A percentile compares a stretch with the other conserved stretches of the same genome.
Evolutionary conservation across 2,329 filamentous ascomycete genomes (phyloP).

Genomic region (Aspergillus jensenii): DNA sequence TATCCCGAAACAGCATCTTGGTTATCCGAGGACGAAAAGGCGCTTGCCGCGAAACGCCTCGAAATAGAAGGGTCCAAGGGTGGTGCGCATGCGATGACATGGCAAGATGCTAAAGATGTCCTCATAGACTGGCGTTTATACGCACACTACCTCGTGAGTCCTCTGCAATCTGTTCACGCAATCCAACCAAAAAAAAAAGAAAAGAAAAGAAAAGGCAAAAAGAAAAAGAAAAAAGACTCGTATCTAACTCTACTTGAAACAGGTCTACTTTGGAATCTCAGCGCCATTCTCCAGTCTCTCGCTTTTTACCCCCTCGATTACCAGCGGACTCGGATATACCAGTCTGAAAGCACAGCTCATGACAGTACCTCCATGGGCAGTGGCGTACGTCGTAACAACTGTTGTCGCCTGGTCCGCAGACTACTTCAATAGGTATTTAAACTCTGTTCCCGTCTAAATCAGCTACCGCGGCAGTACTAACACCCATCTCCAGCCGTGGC

Average conservation of each 20-base stretch:
- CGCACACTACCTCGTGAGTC: conserved; percentile 47
- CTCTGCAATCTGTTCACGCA: background rate
- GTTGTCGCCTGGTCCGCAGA: conserved; percentile 62
- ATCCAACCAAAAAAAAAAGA: no score
- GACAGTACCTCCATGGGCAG: conserved; percentile 66
- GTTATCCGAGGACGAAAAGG: conserved; percentile 47
- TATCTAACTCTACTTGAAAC: background rate
- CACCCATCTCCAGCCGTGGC: conserved; percentile 41
- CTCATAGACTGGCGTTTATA: conserved; percentile 54
- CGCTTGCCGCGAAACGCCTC: conserved; percentile 43
- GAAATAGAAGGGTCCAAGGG: conserved; percentile 42
- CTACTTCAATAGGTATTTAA: conserved; percentile 38
- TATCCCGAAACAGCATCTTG: conserved; percentile 51
- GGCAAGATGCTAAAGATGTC: conserved; percentile 48
- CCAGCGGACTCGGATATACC: conserved; percentile 56
- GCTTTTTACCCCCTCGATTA: conserved; percentile 64
- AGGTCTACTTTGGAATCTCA: conserved; percentile 54
- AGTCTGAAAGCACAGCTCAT: conserved; percentile 63
- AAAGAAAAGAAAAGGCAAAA: no score
- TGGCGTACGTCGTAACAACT: conserved; percentile 56
- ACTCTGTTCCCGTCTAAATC: background rate
- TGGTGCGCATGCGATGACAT: conserved; percentile 44
- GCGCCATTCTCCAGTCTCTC: conserved; percentile 61
- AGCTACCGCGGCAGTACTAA: conserved; percentile 24
- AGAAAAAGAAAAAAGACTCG: background rate